These are phyloP conservation scores for Pyrenophora seminiperda DNA, from an alignment of 2,329 filamentous ascomycete genomes.

Conservation along the genomic window DNA sequence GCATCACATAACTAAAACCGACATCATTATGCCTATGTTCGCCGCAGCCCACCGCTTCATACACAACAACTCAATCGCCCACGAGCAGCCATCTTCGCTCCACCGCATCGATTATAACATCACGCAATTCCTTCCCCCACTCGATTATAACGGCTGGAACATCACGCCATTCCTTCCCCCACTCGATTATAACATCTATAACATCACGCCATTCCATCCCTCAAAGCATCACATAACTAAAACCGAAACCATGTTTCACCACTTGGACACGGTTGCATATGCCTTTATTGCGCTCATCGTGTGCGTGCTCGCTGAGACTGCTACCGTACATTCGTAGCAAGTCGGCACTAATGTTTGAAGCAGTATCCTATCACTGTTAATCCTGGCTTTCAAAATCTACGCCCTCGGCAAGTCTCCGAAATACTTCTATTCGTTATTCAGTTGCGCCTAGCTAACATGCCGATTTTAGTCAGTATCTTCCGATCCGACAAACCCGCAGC, in stretches of 20 bases:
- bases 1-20: constrained; percentile 1
- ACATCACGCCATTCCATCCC: too few species aligned
- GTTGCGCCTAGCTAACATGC: constrained; percentile 19
- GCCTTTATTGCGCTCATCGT: constrained; percentile 62
- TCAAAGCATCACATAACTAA: background rate
- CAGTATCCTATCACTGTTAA: constrained; percentile 65
- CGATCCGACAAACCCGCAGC: constrained; percentile 64
- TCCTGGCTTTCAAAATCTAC: constrained; percentile 66
- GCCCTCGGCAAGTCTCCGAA: constrained; percentile 60
- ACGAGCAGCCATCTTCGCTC: background rate
- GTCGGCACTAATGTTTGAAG: constrained; percentile 68
- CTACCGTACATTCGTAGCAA: constrained; percentile 57
- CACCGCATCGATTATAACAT: background rate
- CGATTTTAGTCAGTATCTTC: constrained; percentile 63
- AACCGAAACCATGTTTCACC: constrained; percentile 31
- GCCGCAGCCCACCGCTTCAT: constrained; percentile 14
- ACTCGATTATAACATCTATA: too few species aligned
- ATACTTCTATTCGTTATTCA: background rate
- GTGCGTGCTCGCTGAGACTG: constrained; percentile 57
- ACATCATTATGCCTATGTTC: constrained; percentile 31
- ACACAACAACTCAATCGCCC: constrained; percentile 20
- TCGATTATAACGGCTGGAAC: too few species aligned
- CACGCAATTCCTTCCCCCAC: background rate
- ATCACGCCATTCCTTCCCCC: too few species aligned
- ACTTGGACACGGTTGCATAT: too few species aligned